These are phyloP conservation scores for Stromatinia cepivora DNA, from an alignment of 2,329 filamentous ascomycete genomes.

Conservation along the genomic window DNA sequence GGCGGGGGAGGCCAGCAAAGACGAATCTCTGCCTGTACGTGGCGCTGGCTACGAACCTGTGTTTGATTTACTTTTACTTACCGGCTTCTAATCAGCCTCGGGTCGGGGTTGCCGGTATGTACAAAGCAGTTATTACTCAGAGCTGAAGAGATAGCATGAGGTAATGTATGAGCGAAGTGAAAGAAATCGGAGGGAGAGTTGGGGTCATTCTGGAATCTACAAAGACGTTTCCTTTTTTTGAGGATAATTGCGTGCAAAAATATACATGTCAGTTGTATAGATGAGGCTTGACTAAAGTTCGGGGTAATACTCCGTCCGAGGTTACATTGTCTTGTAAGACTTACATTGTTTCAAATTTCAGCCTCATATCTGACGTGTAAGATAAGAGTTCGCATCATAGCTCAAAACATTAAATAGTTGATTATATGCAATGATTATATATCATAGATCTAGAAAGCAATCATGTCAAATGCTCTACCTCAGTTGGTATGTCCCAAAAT, in stretches of 20 bases:
- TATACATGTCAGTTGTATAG: not conserved
- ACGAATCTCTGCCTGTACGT: conserved; percentile 14
- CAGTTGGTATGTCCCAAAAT: not conserved
- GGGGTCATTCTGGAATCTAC: not conserved
- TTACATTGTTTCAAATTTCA: not conserved
- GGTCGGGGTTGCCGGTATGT: not conserved
- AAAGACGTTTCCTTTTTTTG: no score
- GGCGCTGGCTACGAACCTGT: conserved; percentile 12
- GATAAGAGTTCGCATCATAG: not conserved
- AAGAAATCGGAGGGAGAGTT: not conserved
- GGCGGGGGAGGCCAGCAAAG: conserved; percentile 15
- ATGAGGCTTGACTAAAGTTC: not conserved
- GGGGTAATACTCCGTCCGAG: not conserved
- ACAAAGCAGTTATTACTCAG: not conserved
- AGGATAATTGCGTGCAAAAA: not conserved
- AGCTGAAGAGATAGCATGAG: conserved; percentile 9
- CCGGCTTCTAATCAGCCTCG: not conserved
- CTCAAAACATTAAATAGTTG: no score
- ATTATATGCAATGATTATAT: not conserved
- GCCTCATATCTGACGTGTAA: not conserved
- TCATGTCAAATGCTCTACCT: not conserved
- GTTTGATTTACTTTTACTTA: not conserved
- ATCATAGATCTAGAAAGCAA: not conserved
- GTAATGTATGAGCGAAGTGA: not conserved
- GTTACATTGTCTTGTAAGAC: not conserved